phyloP scores from a whole-genome alignment of 352 stramenopile species.

The Aphanomyces euteiches region DNA sequence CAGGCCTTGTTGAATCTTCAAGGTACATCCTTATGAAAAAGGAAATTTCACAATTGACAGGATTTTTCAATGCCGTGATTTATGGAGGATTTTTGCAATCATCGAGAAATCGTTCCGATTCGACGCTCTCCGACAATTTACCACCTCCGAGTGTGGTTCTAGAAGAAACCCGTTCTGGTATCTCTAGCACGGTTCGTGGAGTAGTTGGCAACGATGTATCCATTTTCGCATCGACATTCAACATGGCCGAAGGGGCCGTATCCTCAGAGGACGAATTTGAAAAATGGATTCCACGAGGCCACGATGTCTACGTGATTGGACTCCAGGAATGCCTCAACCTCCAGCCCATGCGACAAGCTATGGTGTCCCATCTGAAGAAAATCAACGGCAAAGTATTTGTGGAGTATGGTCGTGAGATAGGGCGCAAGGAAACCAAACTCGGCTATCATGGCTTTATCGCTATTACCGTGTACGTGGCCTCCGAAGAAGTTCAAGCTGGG shows the following conservation, averaged over 20 bases:
- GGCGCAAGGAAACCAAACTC: conserved; percentile 65
- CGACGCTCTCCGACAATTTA: background rate
- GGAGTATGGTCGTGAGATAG: conserved; percentile 78
- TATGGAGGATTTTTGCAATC: conserved; percentile 19
- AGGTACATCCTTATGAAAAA: background rate
- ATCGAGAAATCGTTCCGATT: background rate
- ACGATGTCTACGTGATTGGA: conserved; percentile 87
- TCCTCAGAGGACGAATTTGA: conserved; percentile 26
- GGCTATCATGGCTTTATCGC: conserved; percentile 87
- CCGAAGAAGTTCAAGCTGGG: conserved; percentile 54
- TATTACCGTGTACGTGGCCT: conserved; percentile 73
- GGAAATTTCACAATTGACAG: background rate
- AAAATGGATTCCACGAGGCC: conserved; percentile 80
- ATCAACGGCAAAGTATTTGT: conserved; percentile 61
- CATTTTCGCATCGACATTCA: conserved; percentile 30
- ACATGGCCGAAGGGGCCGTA: conserved; percentile 19
- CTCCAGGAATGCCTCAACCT: conserved; percentile 89
- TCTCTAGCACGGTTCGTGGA: conserved; percentile 41
- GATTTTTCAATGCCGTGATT: conserved; percentile 32
- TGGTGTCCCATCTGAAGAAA: conserved; percentile 55
- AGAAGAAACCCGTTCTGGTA: conserved; percentile 35
- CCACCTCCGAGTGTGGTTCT: background rate
- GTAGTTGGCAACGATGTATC: conserved; percentile 36
- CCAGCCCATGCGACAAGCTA: conserved; percentile 57
- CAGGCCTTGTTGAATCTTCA: conserved; percentile 1